phyloP scores from a whole-genome alignment of 2,329 filamentous ascomycete genomes.

The Cordyceps cicadae region DNA sequence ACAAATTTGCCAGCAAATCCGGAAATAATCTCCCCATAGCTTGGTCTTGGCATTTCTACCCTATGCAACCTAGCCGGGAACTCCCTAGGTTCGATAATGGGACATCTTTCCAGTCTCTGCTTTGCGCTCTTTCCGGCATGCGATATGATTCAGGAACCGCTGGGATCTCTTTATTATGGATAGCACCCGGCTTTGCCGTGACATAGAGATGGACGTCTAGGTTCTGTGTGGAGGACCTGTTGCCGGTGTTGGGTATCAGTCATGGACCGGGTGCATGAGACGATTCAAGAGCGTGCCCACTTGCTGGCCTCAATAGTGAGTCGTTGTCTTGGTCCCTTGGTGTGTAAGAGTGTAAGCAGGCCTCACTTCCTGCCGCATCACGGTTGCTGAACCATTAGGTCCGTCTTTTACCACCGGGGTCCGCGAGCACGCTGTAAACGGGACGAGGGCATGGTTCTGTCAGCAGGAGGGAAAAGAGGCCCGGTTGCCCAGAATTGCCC shows the following conservation, averaged over 20 bases:
- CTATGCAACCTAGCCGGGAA: no score
- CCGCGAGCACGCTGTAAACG: background rate
- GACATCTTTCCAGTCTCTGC: no score
- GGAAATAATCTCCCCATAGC: conserved; percentile 2
- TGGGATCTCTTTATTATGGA: background rate
- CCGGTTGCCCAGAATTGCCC: background rate
- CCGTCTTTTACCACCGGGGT: background rate
- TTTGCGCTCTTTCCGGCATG: no score
- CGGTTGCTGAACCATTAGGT: background rate
- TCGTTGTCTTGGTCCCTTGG: background rate
- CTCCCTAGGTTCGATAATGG: no score
- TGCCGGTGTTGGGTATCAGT: background rate
- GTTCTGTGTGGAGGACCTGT: background rate
- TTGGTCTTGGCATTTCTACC: background rate
- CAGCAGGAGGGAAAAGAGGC: background rate
- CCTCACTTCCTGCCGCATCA: background rate
- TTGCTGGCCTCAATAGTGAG: background rate
- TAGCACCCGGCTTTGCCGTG: no score
- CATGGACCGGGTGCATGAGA: background rate
- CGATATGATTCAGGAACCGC: background rate
- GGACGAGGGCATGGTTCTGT: no score
- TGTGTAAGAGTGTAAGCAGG: background rate
- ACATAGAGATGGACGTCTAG: no score
- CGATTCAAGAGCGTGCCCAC: background rate
- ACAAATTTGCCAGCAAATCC: background rate